Evolutionary conservation across 495 filamentous ascomycete genomes (phyloP).

Genomic region (Bathelium albidoporum): DNA sequence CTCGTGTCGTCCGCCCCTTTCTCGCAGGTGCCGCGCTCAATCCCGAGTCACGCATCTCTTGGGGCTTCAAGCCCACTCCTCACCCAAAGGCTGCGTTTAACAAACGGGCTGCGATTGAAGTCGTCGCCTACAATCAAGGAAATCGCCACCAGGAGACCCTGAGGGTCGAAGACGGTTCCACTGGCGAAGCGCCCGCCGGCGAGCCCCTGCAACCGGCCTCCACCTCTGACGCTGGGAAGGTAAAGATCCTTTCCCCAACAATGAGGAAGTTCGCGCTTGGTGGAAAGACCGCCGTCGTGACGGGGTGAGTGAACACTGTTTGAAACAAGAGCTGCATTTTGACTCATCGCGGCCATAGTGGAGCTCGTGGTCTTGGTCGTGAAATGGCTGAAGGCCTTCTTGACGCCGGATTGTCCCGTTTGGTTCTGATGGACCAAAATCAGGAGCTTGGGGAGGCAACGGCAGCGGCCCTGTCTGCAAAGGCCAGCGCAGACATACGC

Average conservation of each 20-base stretch:
- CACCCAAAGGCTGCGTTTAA: not conserved
- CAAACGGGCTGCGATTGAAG: not conserved
- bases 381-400: constrained; percentile 66
- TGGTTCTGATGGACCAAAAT: constrained; percentile 66
- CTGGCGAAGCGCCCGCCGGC: not conserved
- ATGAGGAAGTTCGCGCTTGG: constrained; percentile 54
- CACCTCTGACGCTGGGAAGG: not conserved
- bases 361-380: constrained; percentile 65
- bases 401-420: constrained; percentile 60
- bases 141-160: not conserved
- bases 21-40: not conserved
- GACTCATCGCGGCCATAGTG: constrained; percentile 38
- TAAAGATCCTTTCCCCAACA: constrained; percentile 28
- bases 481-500: constrained; percentile 57
- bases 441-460: constrained; percentile 60
- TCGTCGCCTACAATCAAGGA: not conserved
- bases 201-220: not conserved
- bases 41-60: not conserved
- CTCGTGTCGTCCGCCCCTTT: not conserved
- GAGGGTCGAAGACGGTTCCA: not conserved
- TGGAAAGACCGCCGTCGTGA: constrained; percentile 60
- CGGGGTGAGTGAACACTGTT: constrained; percentile 45
- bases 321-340: constrained; percentile 1
- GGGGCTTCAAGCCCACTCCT: not conserved
- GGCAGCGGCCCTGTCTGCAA: constrained; percentile 53